Evolutionary conservation across 148 eudicot species (phyloP), one percentile per base, ranked within the genome.

Genomic region (Amaranthus hypochondriacus): DNA sequence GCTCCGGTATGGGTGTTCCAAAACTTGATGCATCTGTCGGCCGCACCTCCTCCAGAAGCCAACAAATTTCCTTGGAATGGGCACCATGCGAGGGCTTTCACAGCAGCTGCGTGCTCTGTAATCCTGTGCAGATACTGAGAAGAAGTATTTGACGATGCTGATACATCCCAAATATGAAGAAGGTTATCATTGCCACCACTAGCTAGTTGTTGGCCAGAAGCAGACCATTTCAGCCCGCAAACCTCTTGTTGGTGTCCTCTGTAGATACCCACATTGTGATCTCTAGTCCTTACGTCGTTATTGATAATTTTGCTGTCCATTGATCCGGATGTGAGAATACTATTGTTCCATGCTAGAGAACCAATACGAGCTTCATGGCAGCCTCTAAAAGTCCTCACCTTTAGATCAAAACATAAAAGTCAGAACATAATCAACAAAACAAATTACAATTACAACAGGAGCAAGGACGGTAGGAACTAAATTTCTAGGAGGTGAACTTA

Each of bases 1-100:
- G 97, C 90, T 28, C 97, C 98, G 0, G 98, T 92, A 84, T 91
- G 97, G 59, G 98, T 89, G 83, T 94, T 94, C 98, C 98, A 94
- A 77, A 94, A 94, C 71, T 90, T 95, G 11, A 95, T 92, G 77
- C 90, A 88, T 49, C 90, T 58, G 63, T 95, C 98, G 42, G 90
- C 85, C 0, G 93, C 97, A 65, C 98, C 98, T 58, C 98, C 98
- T 11, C 98, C 97, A 2, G 98, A 81, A 52, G 97, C 97, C 77
- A 94, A 68, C 78, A 94, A 71, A 68, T 94, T 94, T 59, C 93
- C 83, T 85, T 91, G 98, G 88, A 94, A 94, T 0, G 98, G 97
- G 74, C 97, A 92, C 98, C 98, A 90, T 50, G 98, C 96, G 5
- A 94, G 93, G 49, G 98, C 97, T 82, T 92, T 92, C 5, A 94